phyloP scores from a whole-genome alignment of 495 filamentous ascomycete genomes.

The Astrothelium subdiscretum region DNA sequence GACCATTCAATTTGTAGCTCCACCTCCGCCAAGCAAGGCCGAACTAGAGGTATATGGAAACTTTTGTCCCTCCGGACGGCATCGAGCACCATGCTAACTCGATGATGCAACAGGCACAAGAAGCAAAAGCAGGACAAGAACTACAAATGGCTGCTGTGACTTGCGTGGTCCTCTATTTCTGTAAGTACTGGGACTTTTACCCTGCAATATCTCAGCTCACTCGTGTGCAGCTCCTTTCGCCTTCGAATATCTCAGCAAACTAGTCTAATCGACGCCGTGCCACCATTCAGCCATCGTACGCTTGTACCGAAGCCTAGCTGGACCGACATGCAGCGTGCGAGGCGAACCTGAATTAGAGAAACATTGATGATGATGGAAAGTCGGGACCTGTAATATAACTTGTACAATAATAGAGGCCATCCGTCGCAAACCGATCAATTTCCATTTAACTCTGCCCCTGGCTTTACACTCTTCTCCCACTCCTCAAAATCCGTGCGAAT shows the following conservation, averaged over 20 bases:
- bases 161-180: constrained; percentile 19
- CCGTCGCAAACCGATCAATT: not conserved
- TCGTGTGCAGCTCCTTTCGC: constrained; percentile 14
- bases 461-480: constrained; percentile 43
- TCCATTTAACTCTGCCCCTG: not conserved
- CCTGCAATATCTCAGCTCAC: not conserved
- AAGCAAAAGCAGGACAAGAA: constrained; percentile 12
- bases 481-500: constrained; percentile 70
- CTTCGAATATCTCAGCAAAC: constrained; percentile 16
- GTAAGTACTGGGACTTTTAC: constrained; percentile 6
- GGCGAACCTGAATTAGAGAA: not conserved
- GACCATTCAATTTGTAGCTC: constrained; percentile 11
- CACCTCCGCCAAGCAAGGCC: constrained; percentile 16
- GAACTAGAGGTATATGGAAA: constrained; percentile 2
- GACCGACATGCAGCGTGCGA: not conserved
- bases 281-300: not conserved
- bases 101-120: constrained; percentile 10
- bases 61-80: not conserved
- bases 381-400: not conserved
- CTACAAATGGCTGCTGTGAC: constrained; percentile 10
- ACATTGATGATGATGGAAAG: not conserved
- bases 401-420: not conserved
- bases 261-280: constrained; percentile 6
- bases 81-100: not conserved
- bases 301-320: not conserved